These are phyloP conservation scores for Petasospora rhodanensis DNA, from an alignment of 1,139 yeast genomes.

Conservation along the genomic window DNA sequence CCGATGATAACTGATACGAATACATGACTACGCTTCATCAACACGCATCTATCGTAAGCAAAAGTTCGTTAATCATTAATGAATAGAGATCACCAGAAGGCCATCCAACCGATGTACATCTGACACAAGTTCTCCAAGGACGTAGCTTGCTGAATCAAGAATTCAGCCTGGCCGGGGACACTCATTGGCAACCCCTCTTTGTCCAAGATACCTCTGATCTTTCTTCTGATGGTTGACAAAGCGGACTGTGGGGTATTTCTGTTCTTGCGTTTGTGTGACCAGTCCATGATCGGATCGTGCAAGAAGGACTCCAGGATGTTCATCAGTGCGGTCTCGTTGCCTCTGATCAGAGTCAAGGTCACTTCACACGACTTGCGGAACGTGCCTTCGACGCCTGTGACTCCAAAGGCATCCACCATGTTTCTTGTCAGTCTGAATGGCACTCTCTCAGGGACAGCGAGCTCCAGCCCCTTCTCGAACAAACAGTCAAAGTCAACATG, in stretches of 20 bases:
- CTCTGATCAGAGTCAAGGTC: constrained; percentile 66
- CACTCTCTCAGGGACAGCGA: constrained; percentile 75
- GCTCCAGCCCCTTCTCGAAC: constrained; percentile 66
- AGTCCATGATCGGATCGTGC: constrained; percentile 85
- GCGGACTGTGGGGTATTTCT: constrained; percentile 56
- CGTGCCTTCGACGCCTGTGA: constrained; percentile 85
- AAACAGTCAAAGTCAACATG: constrained; percentile 97
- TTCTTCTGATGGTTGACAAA: constrained; percentile 68
- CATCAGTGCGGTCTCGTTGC: constrained; percentile 83
- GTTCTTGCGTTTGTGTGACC: constrained; percentile 38
- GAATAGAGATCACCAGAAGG: constrained; percentile 45
- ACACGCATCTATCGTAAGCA: no score
- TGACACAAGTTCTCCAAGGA: constrained; percentile 65
- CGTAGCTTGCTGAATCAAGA: constrained; percentile 79
- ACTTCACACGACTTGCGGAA: constrained; percentile 86
- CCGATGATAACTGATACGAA: no score
- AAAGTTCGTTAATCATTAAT: constrained; percentile 2
- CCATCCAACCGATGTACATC: constrained; percentile 96
- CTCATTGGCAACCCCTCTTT: constrained; percentile 84
- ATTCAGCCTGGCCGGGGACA: constrained; percentile 90
- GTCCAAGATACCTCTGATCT: constrained; percentile 79
- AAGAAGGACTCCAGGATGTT: constrained; percentile 88
- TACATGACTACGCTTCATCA: no score
- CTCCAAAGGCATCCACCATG: constrained; percentile 88
- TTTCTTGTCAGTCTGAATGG: constrained; percentile 91